Percentiles rank a stretch among this genome's conserved stretches.
phyloP scores from a whole-genome alignment of 2,329 filamentous ascomycete species.

The Colletotrichum melonis region DNA sequence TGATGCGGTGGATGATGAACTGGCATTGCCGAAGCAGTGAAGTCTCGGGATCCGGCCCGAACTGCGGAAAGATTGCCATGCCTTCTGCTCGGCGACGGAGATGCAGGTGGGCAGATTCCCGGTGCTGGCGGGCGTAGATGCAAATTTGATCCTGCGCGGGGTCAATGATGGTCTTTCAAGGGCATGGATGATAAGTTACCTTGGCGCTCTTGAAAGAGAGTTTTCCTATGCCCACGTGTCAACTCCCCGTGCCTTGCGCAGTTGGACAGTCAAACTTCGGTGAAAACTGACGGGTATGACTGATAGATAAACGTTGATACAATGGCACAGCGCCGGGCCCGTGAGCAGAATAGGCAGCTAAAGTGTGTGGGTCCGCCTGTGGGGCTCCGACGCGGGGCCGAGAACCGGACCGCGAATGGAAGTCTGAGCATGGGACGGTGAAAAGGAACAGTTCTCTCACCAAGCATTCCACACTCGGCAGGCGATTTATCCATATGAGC shows the following conservation, averaged over 20 bases:
- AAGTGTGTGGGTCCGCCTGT: not conserved
- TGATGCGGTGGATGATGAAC: constrained; percentile 22
- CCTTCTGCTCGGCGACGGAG: not conserved
- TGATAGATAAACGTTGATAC: not conserved
- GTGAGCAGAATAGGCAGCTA: not conserved
- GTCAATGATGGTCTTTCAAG: not conserved
- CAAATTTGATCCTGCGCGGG: not conserved
- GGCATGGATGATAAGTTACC: not conserved
- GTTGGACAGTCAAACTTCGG: not conserved
- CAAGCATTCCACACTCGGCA: not conserved
- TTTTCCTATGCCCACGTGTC: not conserved
- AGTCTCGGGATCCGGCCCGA: constrained; percentile 6
- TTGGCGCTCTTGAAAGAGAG: not conserved
- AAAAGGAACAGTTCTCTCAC: not conserved
- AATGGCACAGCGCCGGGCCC: not conserved
- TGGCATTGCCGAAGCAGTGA: constrained; percentile 27
- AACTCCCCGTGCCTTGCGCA: too few relatives aligned
- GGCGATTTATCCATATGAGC: not conserved
- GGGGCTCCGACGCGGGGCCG: constrained; percentile 13
- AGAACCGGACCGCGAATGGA: not conserved
- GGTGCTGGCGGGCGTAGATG: not conserved
- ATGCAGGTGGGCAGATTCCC: not conserved
- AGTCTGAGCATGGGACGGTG: too few relatives aligned
- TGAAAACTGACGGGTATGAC: not conserved
- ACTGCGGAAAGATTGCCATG: constrained; percentile 20